A percentile compares a stretch with the other conserved stretches of the same genome.
Evolutionary conservation across 1,284 basidiomycete genomes (phyloP).

Genomic region (Ceratobasidium sp.): DNA sequence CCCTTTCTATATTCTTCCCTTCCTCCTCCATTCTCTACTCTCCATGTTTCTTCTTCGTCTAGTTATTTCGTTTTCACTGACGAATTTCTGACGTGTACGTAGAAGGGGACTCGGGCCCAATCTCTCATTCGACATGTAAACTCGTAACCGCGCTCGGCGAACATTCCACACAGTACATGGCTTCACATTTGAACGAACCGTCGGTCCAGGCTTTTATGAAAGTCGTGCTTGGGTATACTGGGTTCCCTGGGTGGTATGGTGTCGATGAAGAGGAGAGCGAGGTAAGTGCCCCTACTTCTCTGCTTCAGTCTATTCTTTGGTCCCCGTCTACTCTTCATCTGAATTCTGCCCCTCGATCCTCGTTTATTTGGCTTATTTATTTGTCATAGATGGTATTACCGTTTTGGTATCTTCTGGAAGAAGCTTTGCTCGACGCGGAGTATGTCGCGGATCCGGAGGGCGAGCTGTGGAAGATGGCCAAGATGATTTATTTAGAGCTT

Average conservation of each 20-base stretch:
- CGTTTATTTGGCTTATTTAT: not conserved
- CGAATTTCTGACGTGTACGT: conserved; percentile 2
- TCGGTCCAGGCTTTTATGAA: conserved; percentile 77
- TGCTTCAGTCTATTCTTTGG: not conserved
- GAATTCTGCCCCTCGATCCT: not conserved
- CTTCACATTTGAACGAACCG: conserved; percentile 73
- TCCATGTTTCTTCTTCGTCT: no score
- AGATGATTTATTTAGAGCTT: conserved; percentile 82
- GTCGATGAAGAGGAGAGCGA: conserved; percentile 88
- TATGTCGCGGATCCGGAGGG: conserved; percentile 62
- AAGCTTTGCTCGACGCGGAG: conserved; percentile 84
- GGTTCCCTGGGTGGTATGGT: conserved; percentile 80
- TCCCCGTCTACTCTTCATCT: no score
- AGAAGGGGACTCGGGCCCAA: conserved; percentile 62
- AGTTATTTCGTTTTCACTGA: conserved; percentile 6
- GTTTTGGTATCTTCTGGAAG: conserved; percentile 91
- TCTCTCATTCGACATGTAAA: conserved; percentile 79
- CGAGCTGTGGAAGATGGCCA: conserved; percentile 71
- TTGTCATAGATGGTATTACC: conserved; percentile 74
- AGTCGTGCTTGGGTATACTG: conserved; percentile 80
- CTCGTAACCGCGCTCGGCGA: conserved; percentile 85
- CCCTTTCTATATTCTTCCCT: not conserved
- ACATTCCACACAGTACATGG: conserved; percentile 85
- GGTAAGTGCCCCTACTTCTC: conserved; percentile 50
- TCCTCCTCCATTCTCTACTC: not conserved